Evolutionary conservation across 495 filamentous ascomycete species (phyloP).

Genomic region (Lasiosphaeriaceae sp.): DNA sequence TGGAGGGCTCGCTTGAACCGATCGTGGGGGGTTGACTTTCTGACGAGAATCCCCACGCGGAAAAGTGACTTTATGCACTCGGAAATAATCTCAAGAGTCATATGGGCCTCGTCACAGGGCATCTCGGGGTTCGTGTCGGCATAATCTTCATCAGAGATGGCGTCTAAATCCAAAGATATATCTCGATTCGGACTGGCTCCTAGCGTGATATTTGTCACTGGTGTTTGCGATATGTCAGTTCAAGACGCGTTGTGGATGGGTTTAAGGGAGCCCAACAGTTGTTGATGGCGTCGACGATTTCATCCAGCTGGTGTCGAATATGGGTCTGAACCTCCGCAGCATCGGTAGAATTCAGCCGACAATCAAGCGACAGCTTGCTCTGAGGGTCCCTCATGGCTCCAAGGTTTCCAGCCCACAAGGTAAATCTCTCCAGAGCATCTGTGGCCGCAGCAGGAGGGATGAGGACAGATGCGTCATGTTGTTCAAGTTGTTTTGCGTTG

Average conservation of each 20-base stretch:
- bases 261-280: not conserved
- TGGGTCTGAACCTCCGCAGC: not conserved
- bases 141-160: not conserved
- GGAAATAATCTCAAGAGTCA: not conserved
- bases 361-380: slow-evolving; percentile 11
- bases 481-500: not conserved
- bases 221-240: not conserved
- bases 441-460: not conserved
- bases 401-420: slow-evolving; percentile 16
- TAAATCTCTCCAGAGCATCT: slow-evolving; percentile 15
- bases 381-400: slow-evolving; percentile 8
- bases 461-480: not conserved
- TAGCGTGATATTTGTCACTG: not conserved
- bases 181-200: not conserved
- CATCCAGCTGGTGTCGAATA: not conserved
- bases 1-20: slow-evolving; percentile 1
- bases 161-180: not conserved
- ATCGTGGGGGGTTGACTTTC: not conserved
- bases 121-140: not conserved
- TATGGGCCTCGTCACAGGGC: not conserved
- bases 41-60: not conserved
- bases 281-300: not conserved
- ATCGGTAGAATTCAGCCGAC: not conserved
- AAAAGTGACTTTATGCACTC: not conserved
- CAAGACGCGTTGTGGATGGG: not conserved